A percentile compares a stretch with the other conserved stretches of the same genome.
Evolutionary conservation across 345 rosid genomes (phyloP).

Genomic region (Dipteronia dyeriana): DNA sequence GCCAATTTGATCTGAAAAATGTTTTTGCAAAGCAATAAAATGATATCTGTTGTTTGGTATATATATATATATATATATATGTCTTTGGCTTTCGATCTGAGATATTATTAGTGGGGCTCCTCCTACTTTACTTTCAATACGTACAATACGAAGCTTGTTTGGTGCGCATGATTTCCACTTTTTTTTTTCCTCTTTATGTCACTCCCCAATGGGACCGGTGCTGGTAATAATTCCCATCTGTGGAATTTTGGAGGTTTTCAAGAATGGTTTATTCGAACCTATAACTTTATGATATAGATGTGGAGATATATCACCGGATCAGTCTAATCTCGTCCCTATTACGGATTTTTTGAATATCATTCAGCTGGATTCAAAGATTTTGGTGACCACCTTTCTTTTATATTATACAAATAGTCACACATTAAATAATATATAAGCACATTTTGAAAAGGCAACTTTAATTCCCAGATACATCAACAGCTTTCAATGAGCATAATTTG

Average conservation of each 20-base stretch:
- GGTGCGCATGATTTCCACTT: constrained; percentile 4
- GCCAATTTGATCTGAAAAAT: not conserved
- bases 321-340: too few species aligned
- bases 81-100: constrained; percentile 27
- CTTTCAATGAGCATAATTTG: not conserved
- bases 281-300: too few species aligned
- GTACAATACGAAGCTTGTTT: constrained; percentile 2
- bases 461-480: not conserved
- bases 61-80: too few species aligned
- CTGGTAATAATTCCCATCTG: not conserved
- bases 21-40: constrained; percentile 23
- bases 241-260: not conserved
- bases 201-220: constrained; percentile 5
- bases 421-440: not conserved
- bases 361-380: not conserved
- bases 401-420: not conserved
- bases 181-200: not conserved
- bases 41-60: constrained; percentile 10
- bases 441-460: not conserved
- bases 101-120: constrained; percentile 14
- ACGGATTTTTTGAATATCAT: not conserved
- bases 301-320: too few species aligned
- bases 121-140: constrained; percentile 13
- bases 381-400: not conserved
- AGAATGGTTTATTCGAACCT: too few species aligned